phyloP scores from a whole-genome alignment of 2,329 filamentous ascomycete genomes.

The Mycosphaerella arachidis region DNA sequence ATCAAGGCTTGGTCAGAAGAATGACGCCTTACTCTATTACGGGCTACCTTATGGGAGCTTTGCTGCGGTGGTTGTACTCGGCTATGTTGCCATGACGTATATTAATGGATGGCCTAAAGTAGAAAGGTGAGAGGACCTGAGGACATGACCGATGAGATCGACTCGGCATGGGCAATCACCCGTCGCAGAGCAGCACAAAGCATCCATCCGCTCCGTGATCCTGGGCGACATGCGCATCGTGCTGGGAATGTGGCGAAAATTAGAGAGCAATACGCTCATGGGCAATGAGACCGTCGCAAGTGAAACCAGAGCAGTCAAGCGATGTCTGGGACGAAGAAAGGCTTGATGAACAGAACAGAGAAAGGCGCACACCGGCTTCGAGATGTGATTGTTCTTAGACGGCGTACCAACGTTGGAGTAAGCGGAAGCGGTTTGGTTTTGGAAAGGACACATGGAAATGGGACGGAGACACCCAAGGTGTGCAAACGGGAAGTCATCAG shows the following conservation, averaged over 20 bases:
- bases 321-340: neutral
- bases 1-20: conserved; percentile 9
- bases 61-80: conserved; percentile 30
- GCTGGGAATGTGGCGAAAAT: neutral
- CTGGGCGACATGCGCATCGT: neutral
- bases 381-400: neutral
- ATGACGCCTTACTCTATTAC: conserved; percentile 24
- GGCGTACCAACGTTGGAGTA: neutral
- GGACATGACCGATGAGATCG: neutral
- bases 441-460: neutral
- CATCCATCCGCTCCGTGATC: neutral
- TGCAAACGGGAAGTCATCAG: neutral
- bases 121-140: conserved; percentile 36
- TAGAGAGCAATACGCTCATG: neutral
- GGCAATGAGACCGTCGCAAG: neutral
- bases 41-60: conserved; percentile 27
- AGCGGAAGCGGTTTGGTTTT: neutral
- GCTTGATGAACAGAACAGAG: neutral
- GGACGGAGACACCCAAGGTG: neutral
- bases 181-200: too few relatives aligned
- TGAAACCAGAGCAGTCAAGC: neutral
- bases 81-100: conserved; percentile 30
- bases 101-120: conserved; percentile 41
- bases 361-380: neutral
- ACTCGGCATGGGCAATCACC: neutral